A percentile compares a stretch with the other conserved stretches of the same genome.
These are phyloP conservation scores for Lichtheimia ornata DNA, from an alignment of 371 early-diverging fungal species.

Conservation along the genomic window DNA sequence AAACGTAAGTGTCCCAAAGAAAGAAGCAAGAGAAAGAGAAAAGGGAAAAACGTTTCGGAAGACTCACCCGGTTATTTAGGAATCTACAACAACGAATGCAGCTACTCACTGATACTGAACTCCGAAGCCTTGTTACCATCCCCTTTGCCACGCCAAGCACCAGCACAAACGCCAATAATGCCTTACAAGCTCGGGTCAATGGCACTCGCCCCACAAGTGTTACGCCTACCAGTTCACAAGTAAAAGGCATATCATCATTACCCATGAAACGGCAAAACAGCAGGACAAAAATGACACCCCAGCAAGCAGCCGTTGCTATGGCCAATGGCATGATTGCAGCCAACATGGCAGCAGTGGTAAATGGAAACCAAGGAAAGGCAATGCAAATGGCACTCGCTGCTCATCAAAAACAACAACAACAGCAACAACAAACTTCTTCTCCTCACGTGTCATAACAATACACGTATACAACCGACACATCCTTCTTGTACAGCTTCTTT, in stretches of 20 bases:
- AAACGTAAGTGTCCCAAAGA: conserved; percentile 15
- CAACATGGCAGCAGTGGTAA: conserved; percentile 48
- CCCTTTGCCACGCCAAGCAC: conserved; percentile 38
- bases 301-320: conserved; percentile 48
- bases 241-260: conserved; percentile 21
- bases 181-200: conserved; percentile 4
- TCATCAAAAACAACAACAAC: conserved; percentile 24
- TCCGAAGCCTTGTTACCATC: conserved; percentile 47
- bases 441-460: conserved; percentile 1
- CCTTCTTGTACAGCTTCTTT: conserved; percentile 1
- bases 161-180: conserved; percentile 8
- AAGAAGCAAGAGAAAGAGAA: background rate
- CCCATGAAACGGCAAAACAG: conserved; percentile 42
- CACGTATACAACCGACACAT: background rate
- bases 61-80: conserved; percentile 15
- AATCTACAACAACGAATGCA: conserved; percentile 51
- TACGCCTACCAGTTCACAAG: background rate
- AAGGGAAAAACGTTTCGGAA: conserved; percentile 9
- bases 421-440: background rate
- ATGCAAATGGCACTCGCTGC: conserved; percentile 41
- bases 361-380: conserved; percentile 29
- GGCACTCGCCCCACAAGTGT: background rate
- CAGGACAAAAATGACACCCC: conserved; percentile 44
- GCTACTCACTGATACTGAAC: conserved; percentile 54
- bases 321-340: conserved; percentile 51